Evolutionary conservation across 352 stramenopile genomes (phyloP).

Genomic region (Saprolegnia parasitica): DNA sequence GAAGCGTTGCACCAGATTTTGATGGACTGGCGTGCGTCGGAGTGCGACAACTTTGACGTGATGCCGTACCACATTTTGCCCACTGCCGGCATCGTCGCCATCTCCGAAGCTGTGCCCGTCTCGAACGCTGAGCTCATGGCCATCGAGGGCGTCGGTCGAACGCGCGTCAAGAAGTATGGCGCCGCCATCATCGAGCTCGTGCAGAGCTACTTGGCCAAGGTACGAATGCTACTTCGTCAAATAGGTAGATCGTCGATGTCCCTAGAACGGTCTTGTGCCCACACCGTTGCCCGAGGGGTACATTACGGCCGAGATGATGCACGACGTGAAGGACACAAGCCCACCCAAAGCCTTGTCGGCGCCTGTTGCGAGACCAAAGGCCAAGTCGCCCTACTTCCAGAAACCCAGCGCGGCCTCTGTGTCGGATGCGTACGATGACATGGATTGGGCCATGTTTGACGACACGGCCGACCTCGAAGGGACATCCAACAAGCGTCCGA

Average conservation of each 20-base stretch:
- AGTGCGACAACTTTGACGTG: slow-evolving; percentile 79
- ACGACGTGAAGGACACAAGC: slow-evolving; percentile 1
- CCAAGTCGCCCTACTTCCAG: slow-evolving; percentile 26
- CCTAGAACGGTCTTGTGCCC: slow-evolving; percentile 19
- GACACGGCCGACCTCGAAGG: slow-evolving; percentile 8
- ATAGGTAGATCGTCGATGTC: neutral
- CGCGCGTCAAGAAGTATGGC: slow-evolving; percentile 82
- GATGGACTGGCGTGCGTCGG: slow-evolving; percentile 81
- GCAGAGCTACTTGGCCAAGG: slow-evolving; percentile 70
- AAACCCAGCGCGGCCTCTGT: neutral
- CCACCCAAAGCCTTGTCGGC: neutral
- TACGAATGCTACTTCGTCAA: slow-evolving; percentile 28
- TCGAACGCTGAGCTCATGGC: slow-evolving; percentile 70
- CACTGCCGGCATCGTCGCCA: slow-evolving; percentile 70
- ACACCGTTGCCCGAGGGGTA: slow-evolving; percentile 23
- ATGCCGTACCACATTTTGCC: slow-evolving; percentile 87
- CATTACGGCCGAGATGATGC: neutral
- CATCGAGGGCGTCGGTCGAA: slow-evolving; percentile 77
- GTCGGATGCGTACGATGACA: slow-evolving; percentile 20
- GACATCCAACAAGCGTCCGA: slow-evolving; percentile 3
- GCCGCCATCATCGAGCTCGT: slow-evolving; percentile 81
- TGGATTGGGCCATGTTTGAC: slow-evolving; percentile 24
- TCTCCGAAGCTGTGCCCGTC: slow-evolving; percentile 70
- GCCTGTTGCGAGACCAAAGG: neutral
- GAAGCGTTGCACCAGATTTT: slow-evolving; percentile 70